Percentiles rank a stretch among this genome's conserved stretches.
Conservation (phyloP, 2,329 filamentous ascomycete genomes). For the Stagonosporopsis rhizophila region DNA sequence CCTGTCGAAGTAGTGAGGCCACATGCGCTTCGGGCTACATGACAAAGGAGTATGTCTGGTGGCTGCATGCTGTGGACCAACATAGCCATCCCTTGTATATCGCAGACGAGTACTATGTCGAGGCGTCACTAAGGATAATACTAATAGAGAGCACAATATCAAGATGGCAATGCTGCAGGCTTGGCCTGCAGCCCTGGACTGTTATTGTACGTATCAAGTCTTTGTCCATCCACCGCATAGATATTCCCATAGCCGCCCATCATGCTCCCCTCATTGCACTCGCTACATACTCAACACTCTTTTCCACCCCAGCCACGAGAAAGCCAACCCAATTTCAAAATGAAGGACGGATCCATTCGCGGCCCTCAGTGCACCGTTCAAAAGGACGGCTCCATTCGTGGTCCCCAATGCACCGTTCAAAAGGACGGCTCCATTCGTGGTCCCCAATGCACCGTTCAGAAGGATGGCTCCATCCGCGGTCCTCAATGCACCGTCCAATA, state of each 20-base stretch:
- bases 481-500: constrained; percentile 19
- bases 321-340: constrained; percentile 25
- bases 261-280: constrained; percentile 27
- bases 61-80: background rate
- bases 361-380: constrained; percentile 13
- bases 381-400: background rate
- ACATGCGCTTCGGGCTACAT: background rate
- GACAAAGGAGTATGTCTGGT: background rate
- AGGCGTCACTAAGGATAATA: background rate
- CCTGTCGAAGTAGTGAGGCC: background rate
- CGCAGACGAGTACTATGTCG: background rate
- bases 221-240: constrained; percentile 20
- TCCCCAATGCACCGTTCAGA: constrained; percentile 18
- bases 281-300: constrained; percentile 13
- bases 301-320: constrained; percentile 10
- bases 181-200: background rate
- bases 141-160: background rate
- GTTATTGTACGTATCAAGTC: background rate
- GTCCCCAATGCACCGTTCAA: constrained; percentile 16
- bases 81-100: background rate
- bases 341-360: constrained; percentile 12
- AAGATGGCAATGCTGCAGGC: background rate
- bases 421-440: constrained; percentile 7
- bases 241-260: background rate
- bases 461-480: constrained; percentile 7